Evolutionary conservation across 352 stramenopile genomes (phyloP), one percentile per base, ranked within the genome.

Genomic region (Pythium scleroteichum): DNA sequence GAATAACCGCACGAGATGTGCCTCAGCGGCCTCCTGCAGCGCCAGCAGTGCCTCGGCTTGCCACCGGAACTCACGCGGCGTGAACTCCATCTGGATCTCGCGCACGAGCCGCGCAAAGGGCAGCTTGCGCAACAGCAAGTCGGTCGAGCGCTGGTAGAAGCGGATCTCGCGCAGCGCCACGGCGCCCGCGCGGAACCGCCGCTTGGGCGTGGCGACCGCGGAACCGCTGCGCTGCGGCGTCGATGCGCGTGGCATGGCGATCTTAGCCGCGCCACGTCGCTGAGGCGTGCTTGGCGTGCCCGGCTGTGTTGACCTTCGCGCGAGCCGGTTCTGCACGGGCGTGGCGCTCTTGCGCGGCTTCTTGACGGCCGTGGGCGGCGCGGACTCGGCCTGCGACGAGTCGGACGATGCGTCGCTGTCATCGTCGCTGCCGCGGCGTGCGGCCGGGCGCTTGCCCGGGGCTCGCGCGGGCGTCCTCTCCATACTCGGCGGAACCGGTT

Each of bases 31-130:
- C 76, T 99, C 95, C 72, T 97, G 90, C 53, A 91, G 70, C 45
- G 97, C 97, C 50, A 99, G 67, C 51, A 98, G 71, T 42, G 93
- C 92, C 71, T 95, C 85, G 14, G 84, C 88, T 66, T 98, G 90
- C 91, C 93, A 98, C 52, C 90, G 79, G 69, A 94, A 97, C 46
- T 77, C 69, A 42, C 82, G 69, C 19, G 74, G 75, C 41, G 82
- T 88, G 51, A 95, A 96, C 52, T 91, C 76, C 56, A 86, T 82
- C 76, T 98, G 90, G 66, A 98, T 93, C 71, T 98, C 93, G 14
- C 92, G 81, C 42, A 98, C 96, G 14, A 99, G 77, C 19, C 97
- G 80, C 16, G 96, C 95, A 71, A 99, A 99, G 26, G 97, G 97
- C 38, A 99, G 76, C 69, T 97, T 97, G 19, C 97, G 90, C 50